These are phyloP conservation scores for Rhizomucor miehei DNA, from an alignment of 371 early-diverging fungal species.

Conservation along the genomic window DNA sequence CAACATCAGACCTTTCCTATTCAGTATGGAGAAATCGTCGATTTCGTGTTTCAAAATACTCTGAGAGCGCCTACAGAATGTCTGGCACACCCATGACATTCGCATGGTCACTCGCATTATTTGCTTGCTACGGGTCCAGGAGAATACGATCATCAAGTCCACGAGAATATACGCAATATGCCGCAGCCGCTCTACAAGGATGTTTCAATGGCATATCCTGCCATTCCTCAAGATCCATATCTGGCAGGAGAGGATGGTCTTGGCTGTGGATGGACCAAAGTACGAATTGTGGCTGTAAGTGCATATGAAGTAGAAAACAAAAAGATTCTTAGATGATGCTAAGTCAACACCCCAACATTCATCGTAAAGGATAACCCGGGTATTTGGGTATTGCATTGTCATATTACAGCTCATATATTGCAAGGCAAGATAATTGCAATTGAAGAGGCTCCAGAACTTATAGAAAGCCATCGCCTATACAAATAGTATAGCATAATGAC, in stretches of 20 bases:
- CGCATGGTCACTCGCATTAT: constrained; percentile 44
- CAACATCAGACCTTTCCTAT: constrained; percentile 29
- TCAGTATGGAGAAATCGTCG: constrained; percentile 27
- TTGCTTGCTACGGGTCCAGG: constrained; percentile 34
- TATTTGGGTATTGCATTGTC: constrained; percentile 12
- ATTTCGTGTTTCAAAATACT: constrained; percentile 36
- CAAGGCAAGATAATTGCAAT: constrained; percentile 34
- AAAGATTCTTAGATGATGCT: too few species aligned
- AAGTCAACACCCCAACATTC: too few species aligned
- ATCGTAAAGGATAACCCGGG: constrained; percentile 17
- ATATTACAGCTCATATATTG: constrained; percentile 34
- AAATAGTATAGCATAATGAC: too few species aligned
- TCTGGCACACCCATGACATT: constrained; percentile 41
- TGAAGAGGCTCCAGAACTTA: background rate
- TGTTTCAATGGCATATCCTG: constrained; percentile 30
- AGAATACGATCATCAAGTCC: constrained; percentile 26
- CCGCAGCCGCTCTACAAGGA: constrained; percentile 20
- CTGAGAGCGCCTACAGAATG: constrained; percentile 13
- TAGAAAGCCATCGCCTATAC: too few species aligned
- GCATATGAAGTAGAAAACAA: background rate
- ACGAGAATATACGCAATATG: constrained; percentile 21
- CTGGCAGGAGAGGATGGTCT: background rate
- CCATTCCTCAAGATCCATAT: constrained; percentile 5
- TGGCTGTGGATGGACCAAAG: constrained; percentile 38
- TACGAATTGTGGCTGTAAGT: constrained; percentile 30